Evolutionary conservation across 2,329 filamentous ascomycete genomes (phyloP).

Genomic region (Aureobasidium sp.): DNA sequence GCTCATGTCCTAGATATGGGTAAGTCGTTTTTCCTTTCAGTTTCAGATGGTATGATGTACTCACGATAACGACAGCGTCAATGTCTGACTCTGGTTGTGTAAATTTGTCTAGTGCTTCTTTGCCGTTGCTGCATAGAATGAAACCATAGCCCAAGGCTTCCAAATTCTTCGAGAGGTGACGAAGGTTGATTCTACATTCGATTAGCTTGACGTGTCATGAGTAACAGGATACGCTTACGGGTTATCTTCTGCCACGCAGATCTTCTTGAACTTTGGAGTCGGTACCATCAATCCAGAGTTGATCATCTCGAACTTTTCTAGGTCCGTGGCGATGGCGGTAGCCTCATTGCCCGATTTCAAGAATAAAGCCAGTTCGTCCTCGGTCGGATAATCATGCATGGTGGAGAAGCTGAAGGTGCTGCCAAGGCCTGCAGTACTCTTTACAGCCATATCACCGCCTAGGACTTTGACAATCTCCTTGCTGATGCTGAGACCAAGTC

Average conservation of each 20-base stretch:
- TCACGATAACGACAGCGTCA: slow-evolving; percentile 6
- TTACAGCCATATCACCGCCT: slow-evolving; percentile 12
- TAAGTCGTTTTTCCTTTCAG: neutral
- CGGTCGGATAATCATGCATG: slow-evolving; percentile 3
- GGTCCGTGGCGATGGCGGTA: neutral
- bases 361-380: slow-evolving; percentile 1
- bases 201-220: neutral
- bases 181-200: slow-evolving; percentile 8
- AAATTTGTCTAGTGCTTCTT: slow-evolving; percentile 12
- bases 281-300: neutral
- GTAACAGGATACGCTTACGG: neutral
- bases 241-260: slow-evolving; percentile 14
- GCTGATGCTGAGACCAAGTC: slow-evolving; percentile 13
- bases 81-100: neutral
- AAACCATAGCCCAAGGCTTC: slow-evolving; percentile 7
- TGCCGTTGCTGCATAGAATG: slow-evolving; percentile 11
- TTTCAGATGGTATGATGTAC: neutral
- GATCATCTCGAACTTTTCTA: neutral
- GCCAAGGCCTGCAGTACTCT: slow-evolving; percentile 12
- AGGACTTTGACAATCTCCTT: slow-evolving; percentile 11
- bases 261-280: slow-evolving; percentile 1
- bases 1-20: neutral
- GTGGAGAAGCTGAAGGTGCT: slow-evolving; percentile 13
- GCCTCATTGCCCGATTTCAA: neutral
- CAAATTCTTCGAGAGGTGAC: slow-evolving; percentile 8